phyloP scores from a whole-genome alignment of 768 basidiomycete species.

The Tubosaeta brunneosetosa region DNA sequence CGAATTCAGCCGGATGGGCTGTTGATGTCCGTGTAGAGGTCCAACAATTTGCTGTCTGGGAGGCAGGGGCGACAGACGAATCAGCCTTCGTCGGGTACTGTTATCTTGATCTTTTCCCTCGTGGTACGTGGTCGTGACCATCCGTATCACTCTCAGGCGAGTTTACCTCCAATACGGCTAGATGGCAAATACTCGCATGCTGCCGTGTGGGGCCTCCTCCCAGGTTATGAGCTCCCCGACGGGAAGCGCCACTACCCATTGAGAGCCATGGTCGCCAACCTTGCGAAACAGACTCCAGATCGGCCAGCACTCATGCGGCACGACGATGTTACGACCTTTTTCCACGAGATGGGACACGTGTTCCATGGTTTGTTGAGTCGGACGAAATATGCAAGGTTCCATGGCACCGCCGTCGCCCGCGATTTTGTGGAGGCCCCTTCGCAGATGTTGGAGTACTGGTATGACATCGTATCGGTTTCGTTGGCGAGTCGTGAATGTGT shows the following conservation, averaged over 20 bases:
- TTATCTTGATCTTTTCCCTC: constrained; percentile 84
- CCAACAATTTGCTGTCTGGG: constrained; percentile 83
- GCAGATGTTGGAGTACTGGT: constrained; percentile 94
- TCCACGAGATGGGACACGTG: constrained; percentile 85
- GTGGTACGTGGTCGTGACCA: constrained; percentile 40
- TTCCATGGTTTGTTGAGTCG: constrained; percentile 66
- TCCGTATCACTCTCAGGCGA: background rate
- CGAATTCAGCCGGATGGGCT: background rate
- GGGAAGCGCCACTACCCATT: constrained; percentile 69
- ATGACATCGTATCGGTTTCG: constrained; percentile 2
- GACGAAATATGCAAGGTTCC: constrained; percentile 73
- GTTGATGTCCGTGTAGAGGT: constrained; percentile 47
- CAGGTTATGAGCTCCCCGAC: constrained; percentile 55
- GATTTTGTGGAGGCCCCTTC: constrained; percentile 90
- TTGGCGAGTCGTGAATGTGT: background rate
- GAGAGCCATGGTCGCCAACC: constrained; percentile 85
- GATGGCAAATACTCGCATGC: constrained; percentile 82
- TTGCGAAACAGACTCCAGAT: constrained; percentile 78
- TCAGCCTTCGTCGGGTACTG: constrained; percentile 79
- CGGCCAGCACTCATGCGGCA: constrained; percentile 85
- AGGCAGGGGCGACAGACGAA: constrained; percentile 64
- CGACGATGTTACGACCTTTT: constrained; percentile 84
- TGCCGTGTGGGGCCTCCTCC: constrained; percentile 73
- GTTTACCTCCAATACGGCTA: constrained; percentile 22
- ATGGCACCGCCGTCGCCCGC: constrained; percentile 73